phyloP scores from a whole-genome alignment of 768 basidiomycete genomes.

The Auriscalpium microsporum region DNA sequence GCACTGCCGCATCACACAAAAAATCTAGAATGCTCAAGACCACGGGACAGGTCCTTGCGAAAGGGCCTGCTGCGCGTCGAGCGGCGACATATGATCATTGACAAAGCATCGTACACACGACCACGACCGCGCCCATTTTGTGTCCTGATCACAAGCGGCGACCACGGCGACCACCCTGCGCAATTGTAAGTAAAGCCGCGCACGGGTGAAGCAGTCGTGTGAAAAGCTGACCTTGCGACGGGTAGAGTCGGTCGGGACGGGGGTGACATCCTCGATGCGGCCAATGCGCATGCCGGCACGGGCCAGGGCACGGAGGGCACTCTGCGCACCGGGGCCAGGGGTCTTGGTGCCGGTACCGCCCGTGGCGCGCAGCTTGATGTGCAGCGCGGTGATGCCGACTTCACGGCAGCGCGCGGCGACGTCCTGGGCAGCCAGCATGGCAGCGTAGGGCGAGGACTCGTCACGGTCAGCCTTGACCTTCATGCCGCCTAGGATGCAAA shows the following conservation, averaged over 20 bases:
- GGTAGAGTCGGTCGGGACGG: constrained; percentile 94
- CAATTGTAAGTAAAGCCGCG: constrained; percentile 1
- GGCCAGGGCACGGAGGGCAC: constrained; percentile 94
- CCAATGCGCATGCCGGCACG: constrained; percentile 98
- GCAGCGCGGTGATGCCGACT: constrained; percentile 96
- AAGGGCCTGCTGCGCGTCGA: constrained; percentile 76
- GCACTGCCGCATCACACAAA: neutral
- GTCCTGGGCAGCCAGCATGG: constrained; percentile 98
- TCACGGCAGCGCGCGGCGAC: constrained; percentile 95
- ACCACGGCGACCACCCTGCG: constrained; percentile 96
- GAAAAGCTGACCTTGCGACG: constrained; percentile 73
- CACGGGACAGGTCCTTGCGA: constrained; percentile 62
- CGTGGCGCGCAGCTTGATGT: constrained; percentile 98
- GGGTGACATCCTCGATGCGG: constrained; percentile 97
- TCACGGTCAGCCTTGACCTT: constrained; percentile 99
- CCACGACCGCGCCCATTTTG: constrained; percentile 21
- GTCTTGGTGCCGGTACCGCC: constrained; percentile 99
- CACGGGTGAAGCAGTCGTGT: neutral
- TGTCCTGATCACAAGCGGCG: constrained; percentile 65
- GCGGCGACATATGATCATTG: constrained; percentile 63
- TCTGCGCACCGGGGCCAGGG: constrained; percentile 97
- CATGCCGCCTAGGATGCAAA: constrained; percentile 69
- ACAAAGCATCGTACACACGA: constrained; percentile 29
- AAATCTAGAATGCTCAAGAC: constrained; percentile 34
- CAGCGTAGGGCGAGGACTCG: constrained; percentile 95